Base-by-base conservation (phyloP, 495 filamentous ascomycete genomes). In the Pyronema omphalodes region DNA sequence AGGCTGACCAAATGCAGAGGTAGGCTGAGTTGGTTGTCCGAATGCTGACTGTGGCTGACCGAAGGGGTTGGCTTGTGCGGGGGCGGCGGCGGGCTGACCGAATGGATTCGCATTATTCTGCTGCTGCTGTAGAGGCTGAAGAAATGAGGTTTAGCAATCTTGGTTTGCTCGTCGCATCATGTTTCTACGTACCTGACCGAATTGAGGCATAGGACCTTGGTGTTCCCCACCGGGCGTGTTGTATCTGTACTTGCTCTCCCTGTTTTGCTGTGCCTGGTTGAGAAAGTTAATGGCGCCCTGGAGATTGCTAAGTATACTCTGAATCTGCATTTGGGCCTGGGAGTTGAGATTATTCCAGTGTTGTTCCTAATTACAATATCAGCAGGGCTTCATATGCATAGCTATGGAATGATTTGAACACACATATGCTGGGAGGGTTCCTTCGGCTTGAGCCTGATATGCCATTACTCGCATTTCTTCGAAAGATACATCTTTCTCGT, bases 401-500 rank as follows among this genome's bases (percentile, higher is more conserved):
- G 3, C 3, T 47, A 7, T 11, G 18, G 12, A 4, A 11, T 3
- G 6, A 37, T 9, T 12, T 51, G 36, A 17, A 56, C 57, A 29
- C 52, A 63, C 61, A 54, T 63, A 63, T 36, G 45, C 56, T 34
- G 23, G 50, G 18, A 45, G 48, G 37, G 56, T 57, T 7, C 61
- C 61, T 29, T 60, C 61, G 11, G 58, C 61, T 37, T 55, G 53
- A 23, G 45, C 51, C 39, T 52, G 54, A 45, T 66, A 66, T 8
- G 59, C 58, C 51, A 57, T 51, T 14, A 66, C 54, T 3, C 63
- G 60, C 36, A 56, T 57, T 54, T 66, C 63, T 47, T 66, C 63
- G 0, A 55, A 58, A 6, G 62, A 65, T 37, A 66, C 52, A 53
- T 66, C 63, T 33, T 65, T 65, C 8, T 55, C 62, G 52, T 66